These are phyloP conservation scores for Teratosphaeria zuluensis DNA, from an alignment of 2,329 filamentous ascomycete genomes.

Conservation along the genomic window DNA sequence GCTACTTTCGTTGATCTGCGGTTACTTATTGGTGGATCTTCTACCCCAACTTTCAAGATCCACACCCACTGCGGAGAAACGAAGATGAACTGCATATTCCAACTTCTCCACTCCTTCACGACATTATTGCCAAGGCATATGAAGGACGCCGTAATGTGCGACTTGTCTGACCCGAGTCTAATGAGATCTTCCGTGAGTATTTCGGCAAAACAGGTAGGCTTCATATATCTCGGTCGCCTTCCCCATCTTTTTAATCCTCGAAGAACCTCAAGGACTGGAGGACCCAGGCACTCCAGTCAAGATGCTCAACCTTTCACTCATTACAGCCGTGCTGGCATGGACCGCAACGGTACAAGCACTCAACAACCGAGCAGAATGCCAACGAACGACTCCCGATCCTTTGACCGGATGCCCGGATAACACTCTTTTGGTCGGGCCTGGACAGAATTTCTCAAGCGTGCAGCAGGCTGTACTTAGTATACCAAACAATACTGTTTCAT, in stretches of 20 bases:
- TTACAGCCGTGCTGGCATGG: background rate
- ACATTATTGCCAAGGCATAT: background rate
- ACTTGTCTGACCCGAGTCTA: background rate
- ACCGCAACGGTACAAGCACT: background rate
- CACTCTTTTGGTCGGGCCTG: conserved; percentile 22
- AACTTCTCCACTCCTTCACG: background rate
- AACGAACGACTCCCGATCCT: conserved; percentile 27
- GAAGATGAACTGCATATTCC: background rate
- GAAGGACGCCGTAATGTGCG: background rate
- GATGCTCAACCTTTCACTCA: background rate
- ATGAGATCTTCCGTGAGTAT: background rate
- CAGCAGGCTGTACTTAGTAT: conserved; percentile 41
- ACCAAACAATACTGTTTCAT: conserved; percentile 35
- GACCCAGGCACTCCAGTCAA: background rate
- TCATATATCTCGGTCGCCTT: background rate
- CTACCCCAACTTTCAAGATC: background rate
- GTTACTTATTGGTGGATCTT: background rate
- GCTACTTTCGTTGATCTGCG: background rate
- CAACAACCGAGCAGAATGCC: conserved; percentile 19
- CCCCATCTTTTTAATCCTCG: background rate
- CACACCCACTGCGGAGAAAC: background rate
- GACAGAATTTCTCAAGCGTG: conserved; percentile 26
- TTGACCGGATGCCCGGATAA: conserved; percentile 30
- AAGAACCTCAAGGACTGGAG: background rate
- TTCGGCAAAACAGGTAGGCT: background rate